Percentiles rank a stretch among this genome's conserved stretches.
phyloP scores from a whole-genome alignment of 805 yeast species.

The Wickerhamomyces chambardii region DNA sequence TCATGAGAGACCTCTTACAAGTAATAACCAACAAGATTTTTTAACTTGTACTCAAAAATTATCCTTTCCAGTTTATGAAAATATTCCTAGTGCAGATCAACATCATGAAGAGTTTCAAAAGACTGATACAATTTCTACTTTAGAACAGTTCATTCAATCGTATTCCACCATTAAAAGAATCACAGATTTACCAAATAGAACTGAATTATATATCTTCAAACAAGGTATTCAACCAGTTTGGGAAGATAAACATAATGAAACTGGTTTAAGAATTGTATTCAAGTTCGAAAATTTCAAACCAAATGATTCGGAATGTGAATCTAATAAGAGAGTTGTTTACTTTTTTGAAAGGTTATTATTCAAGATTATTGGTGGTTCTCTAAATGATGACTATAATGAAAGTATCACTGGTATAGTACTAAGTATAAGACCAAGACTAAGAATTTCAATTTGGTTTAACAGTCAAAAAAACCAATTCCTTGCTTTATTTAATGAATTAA shows the following conservation, averaged over 20 bases:
- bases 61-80: neutral
- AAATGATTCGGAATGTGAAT: neutral
- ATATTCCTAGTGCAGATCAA: too few relatives aligned
- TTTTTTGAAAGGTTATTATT: slow-evolving; percentile 51
- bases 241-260: slow-evolving; percentile 54
- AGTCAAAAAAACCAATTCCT: too few relatives aligned
- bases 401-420: slow-evolving; percentile 55
- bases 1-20: neutral
- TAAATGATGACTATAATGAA: slow-evolving; percentile 32
- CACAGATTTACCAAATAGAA: slow-evolving; percentile 30
- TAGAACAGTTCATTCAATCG: slow-evolving; percentile 46
- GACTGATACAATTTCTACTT: slow-evolving; percentile 25
- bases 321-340: slow-evolving; percentile 21
- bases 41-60: neutral
- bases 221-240: slow-evolving; percentile 55
- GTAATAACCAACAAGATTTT: neutral
- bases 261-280: slow-evolving; percentile 59
- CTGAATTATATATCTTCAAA: slow-evolving; percentile 50
- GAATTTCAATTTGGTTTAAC: neutral
- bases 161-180: slow-evolving; percentile 29
- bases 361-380: slow-evolving; percentile 39
- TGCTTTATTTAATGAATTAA: neutral
- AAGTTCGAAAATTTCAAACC: slow-evolving; percentile 27
- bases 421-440: slow-evolving; percentile 31
- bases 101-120: neutral